Percentiles rank a stretch among this genome's conserved stretches.
Evolutionary conservation across 768 basidiomycete species (phyloP).

Genomic region (Crassisporium funariophilum): DNA sequence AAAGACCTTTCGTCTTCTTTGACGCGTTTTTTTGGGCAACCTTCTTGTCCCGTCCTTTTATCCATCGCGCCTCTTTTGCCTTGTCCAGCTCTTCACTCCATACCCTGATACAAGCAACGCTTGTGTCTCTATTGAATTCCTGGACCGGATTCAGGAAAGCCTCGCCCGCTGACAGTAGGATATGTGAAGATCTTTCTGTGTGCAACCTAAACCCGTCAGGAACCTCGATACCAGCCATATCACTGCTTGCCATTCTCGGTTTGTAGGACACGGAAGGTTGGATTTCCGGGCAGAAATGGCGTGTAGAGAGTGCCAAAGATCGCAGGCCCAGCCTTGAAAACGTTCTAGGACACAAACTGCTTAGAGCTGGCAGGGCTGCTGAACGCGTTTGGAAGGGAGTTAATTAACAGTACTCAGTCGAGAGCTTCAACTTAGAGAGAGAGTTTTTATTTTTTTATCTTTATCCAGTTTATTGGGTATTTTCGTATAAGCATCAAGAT

Average conservation of each 20-base stretch:
- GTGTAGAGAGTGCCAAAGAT: background rate
- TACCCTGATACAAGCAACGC: conserved; percentile 84
- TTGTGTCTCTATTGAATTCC: conserved; percentile 96
- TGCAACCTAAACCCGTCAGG: conserved; percentile 80
- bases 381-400: too few species aligned
- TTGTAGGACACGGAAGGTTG: conserved; percentile 7
- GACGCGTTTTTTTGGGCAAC: conserved; percentile 18
- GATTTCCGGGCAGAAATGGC: conserved; percentile 7
- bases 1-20: too few species aligned
- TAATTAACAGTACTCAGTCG: too few species aligned
- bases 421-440: too few species aligned
- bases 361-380: too few species aligned
- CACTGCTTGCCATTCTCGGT: conserved; percentile 22
- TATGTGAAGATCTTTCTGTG: conserved; percentile 79
- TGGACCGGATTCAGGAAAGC: conserved; percentile 98
- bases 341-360: background rate
- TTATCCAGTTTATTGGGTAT: too few species aligned
- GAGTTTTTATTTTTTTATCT: too few species aligned
- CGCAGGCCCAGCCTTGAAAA: background rate
- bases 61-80: conserved; percentile 66
- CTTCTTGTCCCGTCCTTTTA: conserved; percentile 50
- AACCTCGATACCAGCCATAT: conserved; percentile 33
- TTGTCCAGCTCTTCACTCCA: conserved; percentile 80
- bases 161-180: conserved; percentile 78
- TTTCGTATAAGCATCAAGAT: too few species aligned